Base-by-base conservation (phyloP, 1,139 yeast species). In the Nakaseomyces sp. region DNA sequence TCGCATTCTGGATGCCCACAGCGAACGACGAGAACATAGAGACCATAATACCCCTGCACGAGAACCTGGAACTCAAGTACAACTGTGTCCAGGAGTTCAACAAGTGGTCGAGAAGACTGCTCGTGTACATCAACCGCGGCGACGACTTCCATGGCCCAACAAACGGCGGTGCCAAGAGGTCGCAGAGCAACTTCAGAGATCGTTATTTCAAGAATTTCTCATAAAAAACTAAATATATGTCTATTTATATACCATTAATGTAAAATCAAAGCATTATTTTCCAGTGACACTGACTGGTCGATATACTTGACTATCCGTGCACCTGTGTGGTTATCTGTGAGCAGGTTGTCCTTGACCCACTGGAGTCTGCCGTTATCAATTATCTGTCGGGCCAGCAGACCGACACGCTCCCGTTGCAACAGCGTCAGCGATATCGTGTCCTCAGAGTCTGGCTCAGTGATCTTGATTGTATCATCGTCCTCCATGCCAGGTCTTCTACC, bases 1-100 rank as follows among this genome's bases (percentile, higher is more conserved):
- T 91, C 31, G 86, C 94, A 19, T 89, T 88, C 61, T 91, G 99
- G 99, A 86, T 91, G 94, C 99, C 99, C 0, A 84, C 95, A 0
- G 95, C 96, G 2, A 88, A 88, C 58, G 95, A 86, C 53, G 95
- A 86, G 51, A 80, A 78, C 52, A 63, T 69, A 12, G 79, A 80
- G 47, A 77, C 84, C 29, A 71, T 76, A 45, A 79, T 89, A 33
- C 97, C 97, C 1, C 79, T 79, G 53, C 96, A 91, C 63, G 72
- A 76, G 47, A 77, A 75, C 41, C 64, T 91, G 47, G 83, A 84
- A 57, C 68, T 88, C 50, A 64, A 81, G 38, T 80, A 85, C 54
- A 79, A 81, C 50, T 71, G 94, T 50, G 89, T 83, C 33, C 99
- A 91, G 60, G 87, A 79, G 51, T 91, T 91, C 64, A 81, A 85